Evolutionary conservation across 352 stramenopile genomes (phyloP).

Genomic region (Phytopythium sindhum): DNA sequence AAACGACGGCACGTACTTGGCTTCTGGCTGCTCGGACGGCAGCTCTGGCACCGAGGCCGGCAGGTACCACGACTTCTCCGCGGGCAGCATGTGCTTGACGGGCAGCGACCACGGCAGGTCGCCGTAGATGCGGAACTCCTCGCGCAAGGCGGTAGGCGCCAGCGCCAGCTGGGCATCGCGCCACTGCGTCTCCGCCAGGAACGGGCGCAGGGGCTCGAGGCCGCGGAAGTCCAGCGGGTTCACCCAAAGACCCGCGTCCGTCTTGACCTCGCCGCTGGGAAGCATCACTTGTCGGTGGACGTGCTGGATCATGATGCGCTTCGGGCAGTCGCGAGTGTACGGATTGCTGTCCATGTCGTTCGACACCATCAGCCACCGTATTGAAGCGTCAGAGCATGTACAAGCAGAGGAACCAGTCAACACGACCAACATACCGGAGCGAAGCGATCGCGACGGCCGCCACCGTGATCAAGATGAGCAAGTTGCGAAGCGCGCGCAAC

Average conservation of each 20-base stretch:
- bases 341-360: constrained; percentile 41
- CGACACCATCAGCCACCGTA: not conserved
- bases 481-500: constrained; percentile 36
- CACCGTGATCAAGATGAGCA: constrained; percentile 35
- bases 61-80: constrained; percentile 74
- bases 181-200: constrained; percentile 52
- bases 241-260: constrained; percentile 70
- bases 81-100: constrained; percentile 60
- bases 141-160: constrained; percentile 32
- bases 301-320: constrained; percentile 67
- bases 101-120: constrained; percentile 67
- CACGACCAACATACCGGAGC: constrained; percentile 29
- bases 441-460: constrained; percentile 39
- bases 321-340: constrained; percentile 70
- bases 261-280: constrained; percentile 36
- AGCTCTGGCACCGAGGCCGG: constrained; percentile 26
- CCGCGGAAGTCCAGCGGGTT: constrained; percentile 71
- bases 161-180: constrained; percentile 27
- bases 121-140: constrained; percentile 60
- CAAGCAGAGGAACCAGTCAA: not conserved
- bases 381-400: not conserved
- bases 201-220: constrained; percentile 37
- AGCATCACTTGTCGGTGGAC: constrained; percentile 51
- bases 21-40: constrained; percentile 13
- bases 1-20: constrained; percentile 24